Evolutionary conservation across 495 filamentous ascomycete genomes (phyloP).

Genomic region (Penicillium bovifimosum): DNA sequence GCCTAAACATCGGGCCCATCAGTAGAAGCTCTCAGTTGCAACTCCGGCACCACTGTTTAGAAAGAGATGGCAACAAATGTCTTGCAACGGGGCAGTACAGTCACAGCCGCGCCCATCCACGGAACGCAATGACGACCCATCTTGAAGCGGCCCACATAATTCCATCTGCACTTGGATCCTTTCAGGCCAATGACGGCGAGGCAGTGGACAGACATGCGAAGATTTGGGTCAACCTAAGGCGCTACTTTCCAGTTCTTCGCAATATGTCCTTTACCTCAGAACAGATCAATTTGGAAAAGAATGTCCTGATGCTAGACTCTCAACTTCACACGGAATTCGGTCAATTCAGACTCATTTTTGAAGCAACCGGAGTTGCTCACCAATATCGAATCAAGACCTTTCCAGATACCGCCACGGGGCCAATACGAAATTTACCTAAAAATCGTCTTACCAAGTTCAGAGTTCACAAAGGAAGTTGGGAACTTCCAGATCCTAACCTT

Average conservation of each 20-base stretch:
- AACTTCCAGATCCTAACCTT: conserved; percentile 14
- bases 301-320: conserved; percentile 8
- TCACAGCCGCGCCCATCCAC: conserved; percentile 6
- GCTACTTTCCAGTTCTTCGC: conserved; percentile 11
- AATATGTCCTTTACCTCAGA: conserved; percentile 8
- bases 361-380: conserved; percentile 8
- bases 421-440: conserved; percentile 8
- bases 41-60: conserved; percentile 10
- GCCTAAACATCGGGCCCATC: not conserved
- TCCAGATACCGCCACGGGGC: conserved; percentile 2
- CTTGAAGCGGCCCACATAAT: not conserved
- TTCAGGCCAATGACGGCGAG: conserved; percentile 3
- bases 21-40: too few species aligned
- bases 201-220: conserved; percentile 6
- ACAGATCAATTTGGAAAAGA: conserved; percentile 10
- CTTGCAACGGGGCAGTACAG: conserved; percentile 10
- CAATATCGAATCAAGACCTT: conserved; percentile 17
- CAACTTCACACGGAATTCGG: conserved; percentile 10
- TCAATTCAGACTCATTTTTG: conserved; percentile 11
- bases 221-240: conserved; percentile 12
- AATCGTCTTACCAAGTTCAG: conserved; percentile 10
- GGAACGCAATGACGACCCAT: conserved; percentile 12
- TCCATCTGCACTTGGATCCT: not conserved
- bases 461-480: conserved; percentile 12
- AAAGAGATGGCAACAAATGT: conserved; percentile 15